These are phyloP conservation scores for Penicillium corylophilum DNA, from an alignment of 2,329 filamentous ascomycete genomes.

Conservation along the genomic window DNA sequence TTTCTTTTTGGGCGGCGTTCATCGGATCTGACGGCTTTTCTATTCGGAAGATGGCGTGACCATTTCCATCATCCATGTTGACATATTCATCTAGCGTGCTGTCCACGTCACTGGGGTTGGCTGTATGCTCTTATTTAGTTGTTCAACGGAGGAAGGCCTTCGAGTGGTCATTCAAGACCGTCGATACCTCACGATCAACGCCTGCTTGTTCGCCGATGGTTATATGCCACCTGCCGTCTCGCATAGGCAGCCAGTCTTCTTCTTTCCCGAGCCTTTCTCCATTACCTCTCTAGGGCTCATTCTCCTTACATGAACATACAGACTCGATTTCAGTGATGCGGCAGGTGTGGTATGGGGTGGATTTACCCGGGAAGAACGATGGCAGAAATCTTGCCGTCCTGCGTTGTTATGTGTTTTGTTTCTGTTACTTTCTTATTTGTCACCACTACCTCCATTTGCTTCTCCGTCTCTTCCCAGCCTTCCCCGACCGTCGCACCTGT, in stretches of 20 bases:
- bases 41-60: constrained; percentile 34
- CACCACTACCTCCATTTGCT: constrained; percentile 10
- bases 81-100: constrained; percentile 40
- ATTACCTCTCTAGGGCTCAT: background rate
- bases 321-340: constrained; percentile 3
- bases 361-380: constrained; percentile 8
- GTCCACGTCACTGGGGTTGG: constrained; percentile 33
- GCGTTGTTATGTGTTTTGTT: constrained; percentile 8
- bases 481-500: constrained; percentile 17
- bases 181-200: background rate
- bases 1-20: constrained; percentile 38
- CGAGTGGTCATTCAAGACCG: constrained; percentile 3
- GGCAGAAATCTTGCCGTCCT: constrained; percentile 1
- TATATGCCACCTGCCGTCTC: constrained; percentile 6
- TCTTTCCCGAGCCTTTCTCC: background rate
- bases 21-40: constrained; percentile 37
- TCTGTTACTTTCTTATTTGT: constrained; percentile 8
- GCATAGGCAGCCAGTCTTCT: background rate
- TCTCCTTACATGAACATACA: constrained; percentile 4
- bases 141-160: constrained; percentile 8
- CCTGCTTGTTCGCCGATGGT: constrained; percentile 3
- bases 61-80: constrained; percentile 35
- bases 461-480: constrained; percentile 11
- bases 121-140: constrained; percentile 16
- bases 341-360: background rate